These are phyloP conservation scores for Jatropha podagrica DNA, from an alignment of 441 rosid species.

Conservation along the genomic window DNA sequence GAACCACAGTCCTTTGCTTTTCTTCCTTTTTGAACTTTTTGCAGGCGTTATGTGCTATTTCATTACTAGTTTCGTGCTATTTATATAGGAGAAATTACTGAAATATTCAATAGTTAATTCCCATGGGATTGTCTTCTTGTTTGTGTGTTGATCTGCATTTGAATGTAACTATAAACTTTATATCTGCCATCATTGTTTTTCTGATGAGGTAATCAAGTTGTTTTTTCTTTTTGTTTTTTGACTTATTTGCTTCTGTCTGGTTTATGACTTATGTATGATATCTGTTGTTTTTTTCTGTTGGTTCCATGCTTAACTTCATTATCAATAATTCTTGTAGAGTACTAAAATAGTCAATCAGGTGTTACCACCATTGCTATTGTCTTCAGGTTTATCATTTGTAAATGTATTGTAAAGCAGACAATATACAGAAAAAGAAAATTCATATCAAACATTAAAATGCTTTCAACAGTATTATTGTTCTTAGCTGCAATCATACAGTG, in stretches of 20 bases:
- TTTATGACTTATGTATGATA: not conserved
- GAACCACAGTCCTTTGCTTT: slow-evolving; percentile 2
- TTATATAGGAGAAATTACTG: not conserved
- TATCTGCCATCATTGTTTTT: not conserved
- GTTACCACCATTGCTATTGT: not conserved
- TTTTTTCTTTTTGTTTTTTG: not conserved
- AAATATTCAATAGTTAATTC: too few species aligned
- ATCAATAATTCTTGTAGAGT: not conserved
- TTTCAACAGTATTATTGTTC: not conserved
- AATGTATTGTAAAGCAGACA: too few species aligned
- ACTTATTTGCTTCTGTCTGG: not conserved
- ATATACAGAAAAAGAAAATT: not conserved
- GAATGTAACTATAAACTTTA: not conserved
- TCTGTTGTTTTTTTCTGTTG: not conserved
- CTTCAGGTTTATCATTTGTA: too few species aligned
- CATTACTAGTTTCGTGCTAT: not conserved
- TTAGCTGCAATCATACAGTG: not conserved
- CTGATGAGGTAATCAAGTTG: not conserved
- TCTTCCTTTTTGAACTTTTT: not conserved
- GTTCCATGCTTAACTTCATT: not conserved
- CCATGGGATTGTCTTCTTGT: not conserved
- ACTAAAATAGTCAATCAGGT: not conserved
- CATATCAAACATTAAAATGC: not conserved
- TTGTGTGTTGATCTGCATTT: not conserved
- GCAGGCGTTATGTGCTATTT: not conserved